A percentile compares a stretch with the other conserved stretches of the same genome.
These are phyloP conservation scores for Parsonsia alboflavescens DNA, from an alignment of 257 asterid genomes.

Conservation along the genomic window DNA sequence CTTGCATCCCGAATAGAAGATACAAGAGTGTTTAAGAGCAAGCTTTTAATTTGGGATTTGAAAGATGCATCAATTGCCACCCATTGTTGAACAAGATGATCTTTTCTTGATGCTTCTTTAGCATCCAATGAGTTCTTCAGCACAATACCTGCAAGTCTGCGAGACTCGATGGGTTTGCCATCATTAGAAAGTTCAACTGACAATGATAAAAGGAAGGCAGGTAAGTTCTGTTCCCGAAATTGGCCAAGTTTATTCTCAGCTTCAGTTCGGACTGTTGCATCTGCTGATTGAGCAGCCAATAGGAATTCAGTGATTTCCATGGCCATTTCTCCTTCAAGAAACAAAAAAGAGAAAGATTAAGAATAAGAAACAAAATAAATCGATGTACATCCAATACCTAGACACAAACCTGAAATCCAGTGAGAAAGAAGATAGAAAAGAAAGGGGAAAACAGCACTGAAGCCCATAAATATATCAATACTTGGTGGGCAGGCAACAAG, in stretches of 20 bases:
- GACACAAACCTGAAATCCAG: neutral
- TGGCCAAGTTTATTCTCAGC: conserved; percentile 64
- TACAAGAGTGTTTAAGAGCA: conserved; percentile 60
- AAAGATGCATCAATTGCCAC: conserved; percentile 43
- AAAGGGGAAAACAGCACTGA: neutral
- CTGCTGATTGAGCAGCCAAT: conserved; percentile 81
- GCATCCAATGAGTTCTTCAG: conserved; percentile 84
- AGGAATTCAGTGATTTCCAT: conserved; percentile 74
- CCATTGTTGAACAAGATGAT: conserved; percentile 64
- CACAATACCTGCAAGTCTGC: conserved; percentile 80
- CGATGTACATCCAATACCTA: neutral
- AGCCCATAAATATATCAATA: too few relatives aligned
- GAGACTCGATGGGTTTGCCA: conserved; percentile 64
- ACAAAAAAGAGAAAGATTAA: neutral
- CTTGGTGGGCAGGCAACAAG: neutral
- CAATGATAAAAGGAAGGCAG: conserved; percentile 61
- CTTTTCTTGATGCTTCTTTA: conserved; percentile 59
- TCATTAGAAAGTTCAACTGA: conserved; percentile 69
- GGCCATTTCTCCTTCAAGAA: conserved; percentile 53
- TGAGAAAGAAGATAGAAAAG: neutral
- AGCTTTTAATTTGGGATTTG: conserved; percentile 62
- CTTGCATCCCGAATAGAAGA: conserved; percentile 64
- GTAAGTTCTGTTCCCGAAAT: conserved; percentile 69
- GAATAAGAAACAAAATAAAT: neutral
- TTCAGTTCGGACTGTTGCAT: conserved; percentile 66